Evolutionary conservation across 495 filamentous ascomycete species (phyloP), one percentile per base, ranked within the genome.

Genomic region (Penicillium subrubescens): DNA sequence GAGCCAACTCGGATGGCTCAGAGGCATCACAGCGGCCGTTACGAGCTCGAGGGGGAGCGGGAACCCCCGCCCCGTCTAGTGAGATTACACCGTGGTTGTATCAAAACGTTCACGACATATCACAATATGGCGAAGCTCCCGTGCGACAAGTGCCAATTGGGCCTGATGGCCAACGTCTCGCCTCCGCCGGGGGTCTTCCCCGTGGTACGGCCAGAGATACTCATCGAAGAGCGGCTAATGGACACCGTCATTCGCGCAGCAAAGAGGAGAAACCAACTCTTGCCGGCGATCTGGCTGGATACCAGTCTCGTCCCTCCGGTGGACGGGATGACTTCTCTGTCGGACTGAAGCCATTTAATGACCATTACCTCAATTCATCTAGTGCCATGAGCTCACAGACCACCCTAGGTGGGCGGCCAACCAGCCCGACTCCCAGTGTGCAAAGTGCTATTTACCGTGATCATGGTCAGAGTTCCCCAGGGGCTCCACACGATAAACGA

Each of bases 41-140:
- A 6, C 81, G 92, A 57, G 91, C 94, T 59, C 84, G 90, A 53
- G 56, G 69, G 8, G 63, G 62, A 53, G 56, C 71, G 11, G 63
- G 62, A 48, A 94, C 89, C 21, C 92, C 94, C n/a, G 81, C 92
- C 44, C 92, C 93, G 37, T 93, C 94, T 15, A 94, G 91, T 71
- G 95, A 98, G 71, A 92, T 99, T 55, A 94, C 94, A 25, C 95
- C 95, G 14, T 99, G 97, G 87, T 80, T 96, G 50, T 98, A 94
- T 76, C 95, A 99, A 77, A 92, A 95, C 72, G 87, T 84, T 65
- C 88, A 93, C 74, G 92, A 96, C 72, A 90, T 96, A 60, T 84
- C 88, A 23, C 87, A 89, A 59, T 92, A 89, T 72, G 92, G 92
- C 27, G 91, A 94, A 74, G 92, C 92, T 19, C 92, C 92, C 21